Evolutionary conservation across 2,329 filamentous ascomycete genomes (phyloP).

Genomic region (Trichoderma asperellum): DNA sequence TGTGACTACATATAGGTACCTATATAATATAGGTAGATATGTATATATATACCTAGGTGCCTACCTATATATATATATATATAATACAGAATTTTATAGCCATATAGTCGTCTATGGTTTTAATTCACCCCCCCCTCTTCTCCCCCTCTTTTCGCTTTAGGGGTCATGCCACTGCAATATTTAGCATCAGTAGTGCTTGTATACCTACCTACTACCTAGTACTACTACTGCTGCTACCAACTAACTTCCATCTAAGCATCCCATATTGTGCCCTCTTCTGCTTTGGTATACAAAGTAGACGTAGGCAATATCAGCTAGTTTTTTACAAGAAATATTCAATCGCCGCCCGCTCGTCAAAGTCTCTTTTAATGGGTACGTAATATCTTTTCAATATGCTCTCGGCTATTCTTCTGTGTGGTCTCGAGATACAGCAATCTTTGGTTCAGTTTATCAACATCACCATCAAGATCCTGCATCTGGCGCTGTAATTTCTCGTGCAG

Average conservation of each 20-base stretch:
- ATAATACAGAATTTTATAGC: background rate
- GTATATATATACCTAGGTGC: no score
- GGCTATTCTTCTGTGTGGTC: slow-evolving; percentile 93
- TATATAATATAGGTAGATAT: no score
- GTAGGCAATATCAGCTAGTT: background rate
- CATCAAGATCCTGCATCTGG: slow-evolving; percentile 75
- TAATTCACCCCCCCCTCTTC: background rate
- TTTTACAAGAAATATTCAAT: background rate
- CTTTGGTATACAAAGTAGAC: background rate
- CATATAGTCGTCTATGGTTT: no score
- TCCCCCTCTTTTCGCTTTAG: background rate
- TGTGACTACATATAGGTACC: background rate
- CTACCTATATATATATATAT: no score
- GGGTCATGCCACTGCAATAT: background rate
- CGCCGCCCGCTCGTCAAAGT: background rate
- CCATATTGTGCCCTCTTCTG: background rate
- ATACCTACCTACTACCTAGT: no score
- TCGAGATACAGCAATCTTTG: slow-evolving; percentile 93
- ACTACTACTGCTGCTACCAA: background rate
- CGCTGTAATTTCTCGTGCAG: slow-evolving; percentile 75
- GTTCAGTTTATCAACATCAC: slow-evolving; percentile 77
- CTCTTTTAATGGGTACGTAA: slow-evolving; percentile 52
- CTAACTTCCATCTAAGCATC: background rate
- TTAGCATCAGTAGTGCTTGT: background rate
- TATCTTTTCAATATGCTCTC: slow-evolving; percentile 88